phyloP scores from a whole-genome alignment of 345 rosid genomes.

The Cardamine chenopodiifolia region DNA sequence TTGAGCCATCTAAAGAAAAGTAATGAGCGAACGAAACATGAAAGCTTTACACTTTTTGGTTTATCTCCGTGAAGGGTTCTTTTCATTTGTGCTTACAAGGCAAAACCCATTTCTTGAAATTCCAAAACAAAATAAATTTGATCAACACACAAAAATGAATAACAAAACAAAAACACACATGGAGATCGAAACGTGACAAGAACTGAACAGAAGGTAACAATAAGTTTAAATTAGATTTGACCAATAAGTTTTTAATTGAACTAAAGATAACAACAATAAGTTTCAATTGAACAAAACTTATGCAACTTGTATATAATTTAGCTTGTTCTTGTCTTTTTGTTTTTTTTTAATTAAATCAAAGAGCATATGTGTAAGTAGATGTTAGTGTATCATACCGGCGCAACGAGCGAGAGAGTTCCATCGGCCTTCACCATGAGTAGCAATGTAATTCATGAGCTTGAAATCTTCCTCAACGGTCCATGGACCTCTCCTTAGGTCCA shows the following conservation, averaged over 20 bases:
- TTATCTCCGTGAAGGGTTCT: not conserved
- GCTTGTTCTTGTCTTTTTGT: not conserved
- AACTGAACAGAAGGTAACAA: not conserved
- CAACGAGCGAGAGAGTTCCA: slow-evolving; percentile 78
- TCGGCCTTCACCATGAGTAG: slow-evolving; percentile 78
- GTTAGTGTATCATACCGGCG: slow-evolving; percentile 55
- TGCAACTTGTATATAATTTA: slow-evolving; percentile 9
- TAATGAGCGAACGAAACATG: not conserved
- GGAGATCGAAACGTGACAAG: not conserved
- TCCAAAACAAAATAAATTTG: not conserved
- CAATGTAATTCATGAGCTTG: slow-evolving; percentile 71
- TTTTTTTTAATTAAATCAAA: not conserved
- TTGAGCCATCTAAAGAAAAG: slow-evolving; percentile 6
- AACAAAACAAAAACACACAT: not conserved
- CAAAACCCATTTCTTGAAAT: slow-evolving; percentile 6
- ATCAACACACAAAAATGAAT: not conserved
- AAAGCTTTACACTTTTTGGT: slow-evolving; percentile 4
- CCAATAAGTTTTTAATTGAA: too few species aligned
- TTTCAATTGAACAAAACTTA: not conserved
- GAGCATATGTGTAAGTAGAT: slow-evolving; percentile 3
- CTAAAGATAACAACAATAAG: not conserved
- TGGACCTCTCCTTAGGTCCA: slow-evolving; percentile 68
- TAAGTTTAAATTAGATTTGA: not conserved
- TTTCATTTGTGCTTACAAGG: slow-evolving; percentile 12
- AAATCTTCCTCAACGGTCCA: slow-evolving; percentile 87